phyloP scores from a whole-genome alignment of 139 green algal species.

The Picochlorum sp. region DNA sequence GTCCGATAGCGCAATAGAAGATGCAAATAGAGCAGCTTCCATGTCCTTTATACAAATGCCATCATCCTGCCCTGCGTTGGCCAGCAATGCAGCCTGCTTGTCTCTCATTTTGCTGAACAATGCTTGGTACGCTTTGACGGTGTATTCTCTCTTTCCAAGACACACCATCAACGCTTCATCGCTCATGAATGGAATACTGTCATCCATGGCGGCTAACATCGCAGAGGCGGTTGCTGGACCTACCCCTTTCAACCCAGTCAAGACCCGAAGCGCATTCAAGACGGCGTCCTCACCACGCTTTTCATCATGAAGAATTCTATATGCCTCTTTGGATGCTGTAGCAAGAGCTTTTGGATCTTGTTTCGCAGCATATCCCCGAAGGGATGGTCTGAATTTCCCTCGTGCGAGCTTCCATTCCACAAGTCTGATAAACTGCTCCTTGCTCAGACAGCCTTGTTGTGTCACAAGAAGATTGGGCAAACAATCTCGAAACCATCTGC shows the following conservation, averaged over 20 bases:
- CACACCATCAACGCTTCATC: constrained; percentile 45
- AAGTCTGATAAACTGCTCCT: constrained; percentile 13
- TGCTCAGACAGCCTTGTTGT: not conserved
- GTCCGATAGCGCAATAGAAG: constrained; percentile 11
- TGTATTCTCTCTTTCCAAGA: constrained; percentile 34
- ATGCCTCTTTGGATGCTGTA: not conserved
- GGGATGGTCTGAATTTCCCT: constrained; percentile 48
- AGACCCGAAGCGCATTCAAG: constrained; percentile 21
- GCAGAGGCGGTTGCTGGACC: constrained; percentile 62
- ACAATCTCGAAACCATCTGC: constrained; percentile 29
- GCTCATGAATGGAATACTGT: constrained; percentile 42
- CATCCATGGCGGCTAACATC: constrained; percentile 25
- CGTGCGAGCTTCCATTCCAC: constrained; percentile 65
- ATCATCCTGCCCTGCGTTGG: too few species aligned
- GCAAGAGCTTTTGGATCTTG: constrained; percentile 11
- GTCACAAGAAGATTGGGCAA: constrained; percentile 12
- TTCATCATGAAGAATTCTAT: not conserved
- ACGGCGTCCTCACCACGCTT: not conserved
- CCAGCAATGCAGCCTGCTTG: not conserved
- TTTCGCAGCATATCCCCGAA: constrained; percentile 42
- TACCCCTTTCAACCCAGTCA: constrained; percentile 49
- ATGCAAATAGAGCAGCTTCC: constrained; percentile 5
- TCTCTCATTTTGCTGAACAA: constrained; percentile 16
- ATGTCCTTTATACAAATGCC: constrained; percentile 8
- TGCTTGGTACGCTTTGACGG: constrained; percentile 17